Evolutionary conservation across 768 basidiomycete species (phyloP).

Genomic region (Lanmaoa rubissima): DNA sequence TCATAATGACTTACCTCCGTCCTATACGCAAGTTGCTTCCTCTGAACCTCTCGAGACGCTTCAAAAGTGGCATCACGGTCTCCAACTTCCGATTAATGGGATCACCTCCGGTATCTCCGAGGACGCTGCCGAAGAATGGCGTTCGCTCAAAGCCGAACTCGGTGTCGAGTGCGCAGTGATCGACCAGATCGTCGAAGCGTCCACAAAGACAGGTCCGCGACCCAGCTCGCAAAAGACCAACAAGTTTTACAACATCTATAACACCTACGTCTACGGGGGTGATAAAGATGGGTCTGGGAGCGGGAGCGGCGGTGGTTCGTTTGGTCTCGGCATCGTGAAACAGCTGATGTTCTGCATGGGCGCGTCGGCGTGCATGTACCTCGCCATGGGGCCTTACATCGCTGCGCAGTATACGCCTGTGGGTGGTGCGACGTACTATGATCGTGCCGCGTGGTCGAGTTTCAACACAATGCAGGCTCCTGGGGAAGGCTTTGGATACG

Average conservation of each 20-base stretch:
- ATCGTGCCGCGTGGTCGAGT: slow-evolving; percentile 75
- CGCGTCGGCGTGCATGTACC: slow-evolving; percentile 58
- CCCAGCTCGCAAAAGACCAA: slow-evolving; percentile 42
- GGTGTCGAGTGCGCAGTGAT: slow-evolving; percentile 76
- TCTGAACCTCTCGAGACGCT: slow-evolving; percentile 55
- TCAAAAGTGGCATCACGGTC: slow-evolving; percentile 70
- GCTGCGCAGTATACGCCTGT: slow-evolving; percentile 53
- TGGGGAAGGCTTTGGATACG: slow-evolving; percentile 68
- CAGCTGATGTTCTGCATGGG: slow-evolving; percentile 60
- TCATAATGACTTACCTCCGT: slow-evolving; percentile 61
- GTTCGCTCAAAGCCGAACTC: slow-evolving; percentile 72
- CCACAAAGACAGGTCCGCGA: slow-evolving; percentile 30
- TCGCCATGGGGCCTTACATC: slow-evolving; percentile 59
- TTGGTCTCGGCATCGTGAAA: slow-evolving; percentile 36
- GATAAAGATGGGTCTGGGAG: slow-evolving; percentile 37
- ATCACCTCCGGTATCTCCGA: slow-evolving; percentile 56
- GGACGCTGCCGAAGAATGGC: slow-evolving; percentile 75
- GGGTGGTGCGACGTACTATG: slow-evolving; percentile 72
- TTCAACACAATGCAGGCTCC: slow-evolving; percentile 70
- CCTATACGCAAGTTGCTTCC: slow-evolving; percentile 62
- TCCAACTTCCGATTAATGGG: slow-evolving; percentile 42
- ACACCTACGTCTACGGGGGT: slow-evolving; percentile 58
- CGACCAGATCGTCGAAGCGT: slow-evolving; percentile 60
- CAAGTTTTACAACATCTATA: slow-evolving; percentile 85
- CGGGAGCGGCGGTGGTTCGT: slow-evolving; percentile 18